Evolutionary conservation across 2,329 filamentous ascomycete species (phyloP), one percentile per base, ranked within the genome.

Genomic region (Pezicula radicicola): DNA sequence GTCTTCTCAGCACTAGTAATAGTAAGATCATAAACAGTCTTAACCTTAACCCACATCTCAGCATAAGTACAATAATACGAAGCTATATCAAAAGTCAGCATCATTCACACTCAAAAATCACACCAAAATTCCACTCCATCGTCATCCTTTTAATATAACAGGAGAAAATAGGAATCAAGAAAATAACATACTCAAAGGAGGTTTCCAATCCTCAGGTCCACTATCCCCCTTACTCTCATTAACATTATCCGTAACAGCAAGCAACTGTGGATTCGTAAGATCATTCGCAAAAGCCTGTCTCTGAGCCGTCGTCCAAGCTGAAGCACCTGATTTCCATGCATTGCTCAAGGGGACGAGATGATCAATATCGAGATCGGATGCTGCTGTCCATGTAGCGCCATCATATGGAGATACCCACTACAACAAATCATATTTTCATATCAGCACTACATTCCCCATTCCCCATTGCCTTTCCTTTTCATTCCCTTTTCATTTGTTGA

Each of bases 341-440:
- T 92, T 90, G 65, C 86, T 85, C 55, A 95, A 68, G 1, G 90
- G 89, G 3, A 95, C 88, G 71, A 94, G 77, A 67, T 94, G 90
- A 67, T 94, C 90, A 54, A 94, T 93, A 60, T 93, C 88, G 1
- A 94, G 68, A 60, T 92, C 87, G 16, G 76, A 79, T 1, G 88
- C 80, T 0, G 75, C 72, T 0, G 81, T 86, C 85, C 87, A 91
- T 1, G 76, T 83, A 0, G 73, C 84, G 15, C 88, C 88, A 63
- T 93, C 89, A 66, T 88, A 94, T 0, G 87, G 86, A 35, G 81
- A 85, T 39, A 67, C 70, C 89, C 90, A 94, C 42, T 45, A 15
- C 3, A 25, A 5, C 8, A 6, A 27, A 19, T 19, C 19, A 3
- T 3, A 19, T 19, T 19, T 19, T 19, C 19, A 19, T 19, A 19